Conservation (phyloP, 2,329 filamentous ascomycete species). For the Blastomyces percursus region DNA sequence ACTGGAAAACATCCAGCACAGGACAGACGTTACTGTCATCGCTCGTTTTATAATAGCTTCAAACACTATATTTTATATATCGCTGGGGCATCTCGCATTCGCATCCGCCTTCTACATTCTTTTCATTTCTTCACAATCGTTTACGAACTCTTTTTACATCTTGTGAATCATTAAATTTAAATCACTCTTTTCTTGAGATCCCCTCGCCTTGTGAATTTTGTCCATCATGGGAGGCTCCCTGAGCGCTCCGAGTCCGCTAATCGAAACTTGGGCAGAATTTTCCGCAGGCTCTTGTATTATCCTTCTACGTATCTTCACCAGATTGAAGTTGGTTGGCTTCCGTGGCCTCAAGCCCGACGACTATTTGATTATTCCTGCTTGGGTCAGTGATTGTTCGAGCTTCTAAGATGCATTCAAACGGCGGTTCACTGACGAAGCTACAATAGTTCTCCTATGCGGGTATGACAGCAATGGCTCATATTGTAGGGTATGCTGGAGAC, state of each 20-base stretch:
- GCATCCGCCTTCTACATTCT: not conserved
- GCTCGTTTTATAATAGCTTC: not conserved
- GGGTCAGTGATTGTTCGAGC: slow-evolving; percentile 14
- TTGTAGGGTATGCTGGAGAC: slow-evolving; percentile 21
- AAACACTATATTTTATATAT: not conserved
- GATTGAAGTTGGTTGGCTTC: slow-evolving; percentile 26
- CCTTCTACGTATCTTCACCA: slow-evolving; percentile 23
- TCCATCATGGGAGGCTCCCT: not conserved
- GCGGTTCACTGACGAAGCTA: not conserved
- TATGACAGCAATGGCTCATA: slow-evolving; percentile 18
- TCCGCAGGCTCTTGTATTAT: slow-evolving; percentile 24
- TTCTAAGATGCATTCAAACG: not conserved
- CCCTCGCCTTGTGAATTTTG: not conserved
- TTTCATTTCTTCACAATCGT: not conserved
- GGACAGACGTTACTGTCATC: not conserved
- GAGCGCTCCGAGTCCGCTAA: slow-evolving; percentile 4
- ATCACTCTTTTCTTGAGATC: not conserved
- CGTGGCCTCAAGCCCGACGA: slow-evolving; percentile 27
- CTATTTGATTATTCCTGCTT: slow-evolving; percentile 23
- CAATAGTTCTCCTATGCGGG: slow-evolving; percentile 13
- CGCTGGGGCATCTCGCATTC: not conserved
- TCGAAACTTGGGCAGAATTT: slow-evolving; percentile 32
- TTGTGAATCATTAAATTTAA: not conserved
- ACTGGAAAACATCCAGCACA: not conserved
- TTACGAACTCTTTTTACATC: not conserved